A percentile compares a stretch with the other conserved stretches of the same genome.
Conservation (phyloP, 129 eudicot species). For the Centaurea solstitialis region DNA sequence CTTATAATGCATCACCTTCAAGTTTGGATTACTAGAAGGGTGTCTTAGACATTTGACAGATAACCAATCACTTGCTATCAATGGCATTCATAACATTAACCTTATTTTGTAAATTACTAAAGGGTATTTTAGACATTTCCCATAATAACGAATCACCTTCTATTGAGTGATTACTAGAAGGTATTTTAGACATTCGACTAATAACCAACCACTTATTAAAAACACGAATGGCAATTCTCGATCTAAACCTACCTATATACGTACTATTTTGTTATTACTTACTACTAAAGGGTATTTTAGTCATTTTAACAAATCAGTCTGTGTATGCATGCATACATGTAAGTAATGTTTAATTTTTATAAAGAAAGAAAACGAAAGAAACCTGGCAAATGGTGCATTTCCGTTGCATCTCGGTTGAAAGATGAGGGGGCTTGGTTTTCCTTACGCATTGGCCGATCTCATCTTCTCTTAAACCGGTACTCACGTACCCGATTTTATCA, state of each 20-base stretch:
- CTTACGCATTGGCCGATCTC: conserved; percentile 67
- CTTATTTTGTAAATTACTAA: not conserved
- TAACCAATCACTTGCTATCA: too few species aligned
- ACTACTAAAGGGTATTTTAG: too few species aligned
- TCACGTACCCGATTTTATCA: conserved; percentile 87
- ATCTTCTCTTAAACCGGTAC: conserved; percentile 80
- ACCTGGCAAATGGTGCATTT: conserved; percentile 99
- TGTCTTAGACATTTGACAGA: too few species aligned
- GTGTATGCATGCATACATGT: too few species aligned
- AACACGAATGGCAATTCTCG: not conserved
- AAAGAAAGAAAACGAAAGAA: not conserved
- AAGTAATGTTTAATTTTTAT: too few species aligned
- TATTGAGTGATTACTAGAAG: too few species aligned
- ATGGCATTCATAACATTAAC: not conserved
- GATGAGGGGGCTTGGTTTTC: conserved; percentile 56
- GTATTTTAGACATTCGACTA: too few species aligned
- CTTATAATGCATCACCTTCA: too few species aligned
- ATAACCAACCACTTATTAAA: not conserved
- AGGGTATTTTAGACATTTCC: too few species aligned
- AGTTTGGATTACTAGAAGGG: too few species aligned
- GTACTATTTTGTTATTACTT: too few species aligned
- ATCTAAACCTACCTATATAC: not conserved
- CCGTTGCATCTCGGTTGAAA: conserved; percentile 44
- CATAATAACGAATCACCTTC: too few species aligned
- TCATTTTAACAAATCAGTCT: not conserved